Conservation (phyloP, 768 basidiomycete species). For the Tulasnella sp. region DNA sequence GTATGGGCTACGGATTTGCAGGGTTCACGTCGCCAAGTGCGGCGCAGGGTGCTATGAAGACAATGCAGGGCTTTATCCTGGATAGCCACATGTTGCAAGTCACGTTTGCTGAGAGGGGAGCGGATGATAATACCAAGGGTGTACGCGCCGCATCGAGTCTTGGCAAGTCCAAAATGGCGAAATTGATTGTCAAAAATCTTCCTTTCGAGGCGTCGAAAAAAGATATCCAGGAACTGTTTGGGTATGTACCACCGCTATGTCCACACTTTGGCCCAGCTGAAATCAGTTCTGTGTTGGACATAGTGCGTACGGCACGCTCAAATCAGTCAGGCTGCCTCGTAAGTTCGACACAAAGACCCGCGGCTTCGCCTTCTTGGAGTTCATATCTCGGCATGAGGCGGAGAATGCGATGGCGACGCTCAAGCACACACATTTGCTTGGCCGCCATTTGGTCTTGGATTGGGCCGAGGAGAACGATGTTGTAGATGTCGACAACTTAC, state of each 20-base stretch:
- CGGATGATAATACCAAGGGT: slow-evolving; percentile 34
- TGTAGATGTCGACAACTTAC: slow-evolving; percentile 46
- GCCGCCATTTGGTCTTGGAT: slow-evolving; percentile 87
- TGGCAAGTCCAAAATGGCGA: slow-evolving; percentile 61
- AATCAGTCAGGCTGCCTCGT: slow-evolving; percentile 86
- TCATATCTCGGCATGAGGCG: slow-evolving; percentile 80
- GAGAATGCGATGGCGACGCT: slow-evolving; percentile 79
- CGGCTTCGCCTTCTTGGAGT: slow-evolving; percentile 96
- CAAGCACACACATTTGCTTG: slow-evolving; percentile 89
- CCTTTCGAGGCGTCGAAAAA: slow-evolving; percentile 94
- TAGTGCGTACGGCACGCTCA: slow-evolving; percentile 85
- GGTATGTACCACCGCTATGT: slow-evolving; percentile 40
- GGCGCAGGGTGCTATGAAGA: slow-evolving; percentile 63
- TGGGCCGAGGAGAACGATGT: slow-evolving; percentile 78
- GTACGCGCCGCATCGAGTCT: slow-evolving; percentile 30
- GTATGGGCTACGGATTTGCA: slow-evolving; percentile 95
- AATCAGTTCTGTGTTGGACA: not conserved
- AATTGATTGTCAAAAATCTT: slow-evolving; percentile 97
- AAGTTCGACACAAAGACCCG: slow-evolving; percentile 82
- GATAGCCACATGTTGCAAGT: slow-evolving; percentile 81
- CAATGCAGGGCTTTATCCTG: slow-evolving; percentile 69
- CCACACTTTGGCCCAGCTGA: not conserved
- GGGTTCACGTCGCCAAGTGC: slow-evolving; percentile 71
- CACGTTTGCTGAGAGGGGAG: slow-evolving; percentile 76
- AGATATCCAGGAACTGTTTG: slow-evolving; percentile 81